Conservation (phyloP, 768 basidiomycete species). For the Royoungia palumana region DNA sequence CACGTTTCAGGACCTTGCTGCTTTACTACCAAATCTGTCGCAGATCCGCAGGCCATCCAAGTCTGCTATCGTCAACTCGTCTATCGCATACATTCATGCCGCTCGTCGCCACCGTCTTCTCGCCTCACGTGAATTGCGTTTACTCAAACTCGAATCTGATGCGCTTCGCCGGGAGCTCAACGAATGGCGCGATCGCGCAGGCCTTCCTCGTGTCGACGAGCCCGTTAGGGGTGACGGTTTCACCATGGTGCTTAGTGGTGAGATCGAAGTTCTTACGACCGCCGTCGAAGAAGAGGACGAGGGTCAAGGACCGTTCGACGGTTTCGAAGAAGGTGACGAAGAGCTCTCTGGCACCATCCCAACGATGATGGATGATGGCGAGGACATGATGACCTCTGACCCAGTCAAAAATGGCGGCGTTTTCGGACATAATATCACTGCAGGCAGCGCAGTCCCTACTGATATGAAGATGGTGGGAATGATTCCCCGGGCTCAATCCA, state of each 20-base stretch:
- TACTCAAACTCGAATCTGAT: slow-evolving; percentile 78
- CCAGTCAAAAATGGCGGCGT: slow-evolving; percentile 32
- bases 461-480: slow-evolving; percentile 26
- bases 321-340: slow-evolving; percentile 43
- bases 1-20: slow-evolving; percentile 72
- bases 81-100: slow-evolving; percentile 83
- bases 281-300: slow-evolving; percentile 57
- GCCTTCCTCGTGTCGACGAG: slow-evolving; percentile 69
- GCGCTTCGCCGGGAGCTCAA: slow-evolving; percentile 88
- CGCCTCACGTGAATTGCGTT: slow-evolving; percentile 77
- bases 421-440: slow-evolving; percentile 28
- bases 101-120: slow-evolving; percentile 78
- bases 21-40: slow-evolving; percentile 85
- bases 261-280: slow-evolving; percentile 60
- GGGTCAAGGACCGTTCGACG: slow-evolving; percentile 35
- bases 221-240: slow-evolving; percentile 71
- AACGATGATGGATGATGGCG: slow-evolving; percentile 28
- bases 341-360: slow-evolving; percentile 31
- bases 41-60: slow-evolving; percentile 93
- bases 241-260: slow-evolving; percentile 63
- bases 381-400: slow-evolving; percentile 28
- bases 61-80: slow-evolving; percentile 94
- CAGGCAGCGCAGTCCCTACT: slow-evolving; percentile 32
- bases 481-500: slow-evolving; percentile 19
- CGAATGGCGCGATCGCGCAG: slow-evolving; percentile 83